Percentiles rank a stretch among this genome's conserved stretches.
These are phyloP conservation scores for Paragyromitra xinjiangensis DNA, from an alignment of 495 filamentous ascomycete species.

Conservation along the genomic window DNA sequence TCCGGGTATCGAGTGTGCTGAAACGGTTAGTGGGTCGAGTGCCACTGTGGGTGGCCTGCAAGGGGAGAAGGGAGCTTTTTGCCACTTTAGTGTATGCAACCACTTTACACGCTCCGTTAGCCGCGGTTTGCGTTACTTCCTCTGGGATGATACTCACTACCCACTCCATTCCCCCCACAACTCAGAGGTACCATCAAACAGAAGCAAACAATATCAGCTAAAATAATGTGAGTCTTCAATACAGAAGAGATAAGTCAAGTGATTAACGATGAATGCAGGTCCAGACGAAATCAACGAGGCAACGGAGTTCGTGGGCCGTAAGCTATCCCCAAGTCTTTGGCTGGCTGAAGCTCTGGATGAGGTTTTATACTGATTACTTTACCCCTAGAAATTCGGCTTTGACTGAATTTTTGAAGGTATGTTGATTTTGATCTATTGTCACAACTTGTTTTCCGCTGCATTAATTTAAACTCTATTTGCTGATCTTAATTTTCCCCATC, in stretches of 20 bases:
- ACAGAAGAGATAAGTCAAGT: neutral
- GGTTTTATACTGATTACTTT: constrained; percentile 20
- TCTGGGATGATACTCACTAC: neutral
- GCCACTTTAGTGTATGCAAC: constrained; percentile 32
- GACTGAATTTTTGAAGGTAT: constrained; percentile 54
- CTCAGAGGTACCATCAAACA: neutral
- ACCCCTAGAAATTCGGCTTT: constrained; percentile 51
- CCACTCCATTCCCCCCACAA: neutral
- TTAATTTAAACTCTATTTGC: neutral
- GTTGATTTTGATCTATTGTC: neutral
- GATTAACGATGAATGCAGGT: constrained; percentile 24
- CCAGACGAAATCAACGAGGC: constrained; percentile 26
- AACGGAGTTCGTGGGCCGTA: constrained; percentile 54
- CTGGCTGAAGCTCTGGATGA: neutral
- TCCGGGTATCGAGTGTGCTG: constrained; percentile 9
- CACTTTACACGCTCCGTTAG: constrained; percentile 43
- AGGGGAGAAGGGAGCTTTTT: constrained; percentile 1
- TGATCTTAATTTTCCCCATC: constrained; percentile 12
- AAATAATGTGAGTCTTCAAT: constrained; percentile 33
- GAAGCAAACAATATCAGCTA: neutral
- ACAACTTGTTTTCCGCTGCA: neutral
- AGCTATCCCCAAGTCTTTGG: constrained; percentile 14
- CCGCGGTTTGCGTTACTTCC: constrained; percentile 7
- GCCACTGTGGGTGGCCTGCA: constrained; percentile 7
- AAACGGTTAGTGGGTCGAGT: constrained; percentile 22